Percentiles rank a stretch among this genome's conserved stretches.
phyloP scores from a whole-genome alignment of 2,329 filamentous ascomycete genomes.

The Plenodomus lindquistii region DNA sequence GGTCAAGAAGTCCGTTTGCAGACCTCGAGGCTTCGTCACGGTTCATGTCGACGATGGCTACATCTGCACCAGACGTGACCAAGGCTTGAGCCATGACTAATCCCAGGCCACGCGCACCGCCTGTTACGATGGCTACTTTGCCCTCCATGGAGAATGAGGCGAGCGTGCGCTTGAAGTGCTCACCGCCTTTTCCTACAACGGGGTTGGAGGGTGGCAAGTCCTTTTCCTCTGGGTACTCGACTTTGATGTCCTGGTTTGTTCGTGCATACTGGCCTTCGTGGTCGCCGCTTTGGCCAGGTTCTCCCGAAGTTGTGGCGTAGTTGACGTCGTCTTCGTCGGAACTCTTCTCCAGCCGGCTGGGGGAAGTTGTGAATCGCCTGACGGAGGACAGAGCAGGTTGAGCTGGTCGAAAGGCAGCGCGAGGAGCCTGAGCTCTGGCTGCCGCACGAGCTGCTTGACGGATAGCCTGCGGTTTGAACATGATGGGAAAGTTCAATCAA shows the following conservation, averaged over 20 bases:
- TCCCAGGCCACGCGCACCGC: slow-evolving; percentile 85
- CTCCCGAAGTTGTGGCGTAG: slow-evolving; percentile 41
- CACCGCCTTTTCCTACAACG: slow-evolving; percentile 74
- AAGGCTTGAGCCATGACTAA: slow-evolving; percentile 92
- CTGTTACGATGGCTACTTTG: slow-evolving; percentile 83
- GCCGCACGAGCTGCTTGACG: slow-evolving; percentile 33
- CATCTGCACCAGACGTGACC: slow-evolving; percentile 82
- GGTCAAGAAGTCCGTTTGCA: slow-evolving; percentile 71
- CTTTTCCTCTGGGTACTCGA: slow-evolving; percentile 76
- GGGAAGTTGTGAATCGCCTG: slow-evolving; percentile 35
- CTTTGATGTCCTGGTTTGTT: slow-evolving; percentile 76
- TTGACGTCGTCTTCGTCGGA: slow-evolving; percentile 31
- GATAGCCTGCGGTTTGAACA: slow-evolving; percentile 41
- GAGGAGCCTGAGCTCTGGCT: slow-evolving; percentile 32
- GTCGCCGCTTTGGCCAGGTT: slow-evolving; percentile 47
- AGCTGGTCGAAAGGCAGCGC: slow-evolving; percentile 21
- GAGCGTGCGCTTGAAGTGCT: slow-evolving; percentile 83
- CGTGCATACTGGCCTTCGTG: slow-evolving; percentile 73
- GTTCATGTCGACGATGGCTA: slow-evolving; percentile 94
- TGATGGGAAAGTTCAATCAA: slow-evolving; percentile 17
- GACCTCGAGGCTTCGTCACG: slow-evolving; percentile 83
- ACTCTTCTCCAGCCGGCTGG: slow-evolving; percentile 33
- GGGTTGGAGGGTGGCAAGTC: slow-evolving; percentile 73
- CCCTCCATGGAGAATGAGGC: slow-evolving; percentile 85
- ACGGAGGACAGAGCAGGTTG: slow-evolving; percentile 23